Base-by-base conservation (phyloP, 2,329 filamentous ascomycete species). In the Alternaria conjuncta region DNA sequence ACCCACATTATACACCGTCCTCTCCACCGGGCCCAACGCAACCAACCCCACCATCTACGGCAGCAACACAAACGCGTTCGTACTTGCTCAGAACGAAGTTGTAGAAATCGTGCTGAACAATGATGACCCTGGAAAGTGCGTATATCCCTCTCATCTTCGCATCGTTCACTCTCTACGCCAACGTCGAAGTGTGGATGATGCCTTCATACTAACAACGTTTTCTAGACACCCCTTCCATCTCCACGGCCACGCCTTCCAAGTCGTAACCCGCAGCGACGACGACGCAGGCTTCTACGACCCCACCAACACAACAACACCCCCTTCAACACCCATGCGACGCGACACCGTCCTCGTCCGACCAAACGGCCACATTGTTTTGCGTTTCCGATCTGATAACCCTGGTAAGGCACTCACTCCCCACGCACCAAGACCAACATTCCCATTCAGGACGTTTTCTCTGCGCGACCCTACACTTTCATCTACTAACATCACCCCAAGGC, bases 71-170 rank as follows among this genome's bases (percentile, higher is more conserved):
- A 83, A 84, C 45, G 81, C 85, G 2, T 86, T 93, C 70, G 84
- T 96, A 4, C 85, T 96, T 12, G 83, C 89, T 26, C 86, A 90
- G 65, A 87, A 86, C 60, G 80, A 88, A 28, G 84, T 92, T n/a
- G 87, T 94, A 26, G 89, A 94, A 74, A 85, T 95, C 55, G 80
- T 93, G 18, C 82, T 95, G n/a, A 92, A 94, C 82, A 95, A 94
- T 74, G 84, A 88, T 47, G 92, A 95, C 70, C 85, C 63, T 82
- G 84, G 92, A 45, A 89, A 78, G 68, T 71, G 58, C 9, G 70
- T 59, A 6, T 47, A n/a, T 7, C 9, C 7, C 11, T n/a, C 21
- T 10, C 12, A 30, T 23, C 88, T 79, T 87, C 90, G 76, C 77
- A 94, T 1, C 92, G 94, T 5, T 9, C 21, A 2, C 80, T 23